These are phyloP conservation scores for Stromatinia cepivora DNA, from an alignment of 2,329 filamentous ascomycete genomes.

Conservation along the genomic window DNA sequence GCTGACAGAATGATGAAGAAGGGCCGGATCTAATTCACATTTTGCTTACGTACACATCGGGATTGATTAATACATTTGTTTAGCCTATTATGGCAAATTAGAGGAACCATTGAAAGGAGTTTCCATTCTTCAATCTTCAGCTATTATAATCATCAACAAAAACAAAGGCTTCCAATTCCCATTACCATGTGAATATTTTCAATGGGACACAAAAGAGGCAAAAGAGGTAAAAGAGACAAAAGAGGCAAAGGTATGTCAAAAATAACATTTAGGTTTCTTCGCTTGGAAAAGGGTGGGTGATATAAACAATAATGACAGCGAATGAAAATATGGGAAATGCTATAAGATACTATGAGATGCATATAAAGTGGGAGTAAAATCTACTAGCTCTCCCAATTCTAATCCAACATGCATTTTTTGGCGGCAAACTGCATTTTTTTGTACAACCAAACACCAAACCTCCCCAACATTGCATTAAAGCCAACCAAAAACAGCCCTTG, in stretches of 20 bases:
- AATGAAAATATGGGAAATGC: neutral
- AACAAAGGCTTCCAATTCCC: neutral
- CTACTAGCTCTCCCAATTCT: neutral
- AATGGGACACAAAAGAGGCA: neutral
- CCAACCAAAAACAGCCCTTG: neutral
- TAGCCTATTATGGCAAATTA: too few species aligned
- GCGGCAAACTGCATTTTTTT: neutral
- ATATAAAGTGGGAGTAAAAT: neutral
- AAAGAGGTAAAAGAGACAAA: conserved; percentile 2
- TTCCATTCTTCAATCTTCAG: neutral
- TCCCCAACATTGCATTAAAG: conserved; percentile 4
- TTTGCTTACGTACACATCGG: neutral
- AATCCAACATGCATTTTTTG: neutral
- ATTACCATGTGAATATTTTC: neutral
- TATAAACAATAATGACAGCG: neutral
- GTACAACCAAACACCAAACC: neutral
- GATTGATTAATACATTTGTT: neutral
- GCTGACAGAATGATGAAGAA: conserved; percentile 4
- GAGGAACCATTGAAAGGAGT: neutral
- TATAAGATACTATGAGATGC: neutral
- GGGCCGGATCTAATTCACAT: neutral
- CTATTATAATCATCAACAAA: neutral
- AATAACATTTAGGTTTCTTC: too few species aligned
- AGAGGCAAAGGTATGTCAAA: neutral
- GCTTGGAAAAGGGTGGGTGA: neutral